phyloP scores from a whole-genome alignment of 2,329 filamentous ascomycete genomes.

The Xylaria sp. region DNA sequence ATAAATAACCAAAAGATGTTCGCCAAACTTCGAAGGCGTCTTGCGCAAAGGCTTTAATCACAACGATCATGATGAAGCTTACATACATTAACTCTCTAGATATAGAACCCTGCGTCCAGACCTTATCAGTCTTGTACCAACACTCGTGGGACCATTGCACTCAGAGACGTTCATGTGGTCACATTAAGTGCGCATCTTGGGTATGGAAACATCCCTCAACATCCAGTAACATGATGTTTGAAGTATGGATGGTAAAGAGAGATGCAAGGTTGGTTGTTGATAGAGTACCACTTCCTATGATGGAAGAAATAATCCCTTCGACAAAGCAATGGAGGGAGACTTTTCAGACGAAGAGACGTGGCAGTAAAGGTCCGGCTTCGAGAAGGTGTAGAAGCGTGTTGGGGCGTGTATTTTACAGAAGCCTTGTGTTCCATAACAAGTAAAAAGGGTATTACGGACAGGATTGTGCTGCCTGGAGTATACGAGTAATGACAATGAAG shows the following conservation, averaged over 20 bases:
- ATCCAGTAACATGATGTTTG: conserved; percentile 9
- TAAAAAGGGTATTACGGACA: conserved; percentile 7
- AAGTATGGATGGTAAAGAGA: not conserved
- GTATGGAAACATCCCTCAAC: conserved; percentile 15
- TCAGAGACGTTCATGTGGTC: conserved; percentile 5
- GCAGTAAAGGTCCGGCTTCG: conserved; percentile 20
- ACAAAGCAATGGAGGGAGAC: not conserved
- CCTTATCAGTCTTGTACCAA: conserved; percentile 1
- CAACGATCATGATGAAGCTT: conserved; percentile 9
- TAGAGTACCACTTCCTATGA: not conserved
- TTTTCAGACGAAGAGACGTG: not conserved
- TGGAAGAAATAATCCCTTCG: not conserved
- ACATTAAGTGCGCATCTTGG: conserved; percentile 18
- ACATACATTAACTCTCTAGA: not conserved
- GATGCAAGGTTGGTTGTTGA: conserved; percentile 3
- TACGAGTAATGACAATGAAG: conserved; percentile 17
- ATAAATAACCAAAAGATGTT: not conserved
- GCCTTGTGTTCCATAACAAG: conserved; percentile 1
- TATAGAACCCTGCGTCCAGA: conserved; percentile 3
- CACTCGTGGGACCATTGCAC: not conserved
- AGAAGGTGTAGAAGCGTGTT: conserved; percentile 11
- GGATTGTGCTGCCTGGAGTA: not conserved
- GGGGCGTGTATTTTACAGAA: conserved; percentile 19
- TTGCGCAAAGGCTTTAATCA: conserved; percentile 4
- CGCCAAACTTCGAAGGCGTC: not conserved